Evolutionary conservation across 1,284 basidiomycete genomes (phyloP).

Genomic region (Vanrija sp.): DNA sequence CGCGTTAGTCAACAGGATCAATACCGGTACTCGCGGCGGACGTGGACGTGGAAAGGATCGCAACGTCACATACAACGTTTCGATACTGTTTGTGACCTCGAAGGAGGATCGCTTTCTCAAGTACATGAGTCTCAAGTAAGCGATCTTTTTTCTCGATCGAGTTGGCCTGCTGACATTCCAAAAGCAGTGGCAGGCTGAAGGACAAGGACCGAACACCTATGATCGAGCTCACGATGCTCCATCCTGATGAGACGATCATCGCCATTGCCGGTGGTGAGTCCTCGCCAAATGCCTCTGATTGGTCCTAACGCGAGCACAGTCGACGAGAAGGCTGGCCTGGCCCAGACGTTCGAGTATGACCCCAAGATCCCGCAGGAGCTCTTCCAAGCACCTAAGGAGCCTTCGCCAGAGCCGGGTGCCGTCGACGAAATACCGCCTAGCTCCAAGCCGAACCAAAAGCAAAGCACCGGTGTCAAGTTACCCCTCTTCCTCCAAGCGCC

Average conservation of each 20-base stretch:
- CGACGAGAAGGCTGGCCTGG: conserved; percentile 37
- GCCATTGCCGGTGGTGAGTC: conserved; percentile 25
- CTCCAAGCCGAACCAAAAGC: background rate
- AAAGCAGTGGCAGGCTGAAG: conserved; percentile 16
- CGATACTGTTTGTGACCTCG: conserved; percentile 15
- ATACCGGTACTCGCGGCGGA: background rate
- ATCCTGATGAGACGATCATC: conserved; percentile 17
- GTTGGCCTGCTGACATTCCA: background rate
- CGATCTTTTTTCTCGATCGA: background rate
- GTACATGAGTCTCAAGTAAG: conserved; percentile 7
- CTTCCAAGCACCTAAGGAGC: conserved; percentile 14
- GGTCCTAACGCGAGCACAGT: no score
- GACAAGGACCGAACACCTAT: conserved; percentile 8
- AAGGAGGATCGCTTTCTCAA: conserved; percentile 18
- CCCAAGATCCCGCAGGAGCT: conserved; percentile 14
- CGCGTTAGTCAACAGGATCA: background rate
- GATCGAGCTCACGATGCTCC: conserved; percentile 18
- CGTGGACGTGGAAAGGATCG: background rate
- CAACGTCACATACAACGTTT: conserved; percentile 13
- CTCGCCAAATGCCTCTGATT: rapidly evolving
- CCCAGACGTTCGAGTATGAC: conserved; percentile 20
- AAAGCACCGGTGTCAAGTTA: background rate
- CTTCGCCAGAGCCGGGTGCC: background rate
- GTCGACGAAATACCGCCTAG: background rate
- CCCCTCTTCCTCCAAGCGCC: background rate